Conservation (phyloP, 139 green algal species). For the Helicosporidium sp. region DNA sequence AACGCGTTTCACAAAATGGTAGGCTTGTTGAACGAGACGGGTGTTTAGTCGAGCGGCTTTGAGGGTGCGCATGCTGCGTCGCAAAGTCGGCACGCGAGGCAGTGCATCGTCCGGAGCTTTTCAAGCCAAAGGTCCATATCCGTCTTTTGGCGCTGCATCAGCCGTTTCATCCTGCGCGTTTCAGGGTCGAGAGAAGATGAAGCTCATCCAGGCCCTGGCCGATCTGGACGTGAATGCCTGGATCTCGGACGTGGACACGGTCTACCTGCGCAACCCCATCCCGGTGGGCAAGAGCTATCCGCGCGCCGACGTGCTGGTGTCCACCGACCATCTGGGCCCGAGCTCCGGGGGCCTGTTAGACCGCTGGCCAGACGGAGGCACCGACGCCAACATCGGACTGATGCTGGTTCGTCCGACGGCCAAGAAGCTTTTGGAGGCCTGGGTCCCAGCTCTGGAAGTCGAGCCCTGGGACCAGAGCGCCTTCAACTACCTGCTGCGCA, state of each 20-base stretch:
- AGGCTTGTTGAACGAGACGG: too few relatives aligned
- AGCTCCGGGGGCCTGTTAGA: slow-evolving; percentile 36
- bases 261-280: slow-evolving; percentile 65
- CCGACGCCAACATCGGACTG: slow-evolving; percentile 25
- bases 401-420: slow-evolving; percentile 28
- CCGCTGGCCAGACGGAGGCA: too few relatives aligned
- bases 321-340: slow-evolving; percentile 52
- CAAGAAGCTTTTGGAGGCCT: slow-evolving; percentile 22
- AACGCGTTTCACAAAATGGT: too few relatives aligned
- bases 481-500: slow-evolving; percentile 64
- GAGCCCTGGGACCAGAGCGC: slow-evolving; percentile 83
- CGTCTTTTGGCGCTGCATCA: too few relatives aligned
- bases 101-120: too few relatives aligned
- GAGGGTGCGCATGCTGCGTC: too few relatives aligned
- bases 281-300: slow-evolving; percentile 44
- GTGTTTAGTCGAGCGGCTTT: too few relatives aligned
- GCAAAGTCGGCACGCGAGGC: too few relatives aligned
- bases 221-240: slow-evolving; percentile 43
- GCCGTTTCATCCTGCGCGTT: too few relatives aligned
- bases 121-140: slow-evolving; percentile 86
- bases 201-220: slow-evolving; percentile 53
- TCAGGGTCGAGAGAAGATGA: slow-evolving; percentile 76
- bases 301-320: slow-evolving; percentile 65
- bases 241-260: slow-evolving; percentile 72
- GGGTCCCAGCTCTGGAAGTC: slow-evolving; percentile 38